Evolutionary conservation across 2,329 filamentous ascomycete genomes (phyloP).

Genomic region (Beauveria bassiana): DNA sequence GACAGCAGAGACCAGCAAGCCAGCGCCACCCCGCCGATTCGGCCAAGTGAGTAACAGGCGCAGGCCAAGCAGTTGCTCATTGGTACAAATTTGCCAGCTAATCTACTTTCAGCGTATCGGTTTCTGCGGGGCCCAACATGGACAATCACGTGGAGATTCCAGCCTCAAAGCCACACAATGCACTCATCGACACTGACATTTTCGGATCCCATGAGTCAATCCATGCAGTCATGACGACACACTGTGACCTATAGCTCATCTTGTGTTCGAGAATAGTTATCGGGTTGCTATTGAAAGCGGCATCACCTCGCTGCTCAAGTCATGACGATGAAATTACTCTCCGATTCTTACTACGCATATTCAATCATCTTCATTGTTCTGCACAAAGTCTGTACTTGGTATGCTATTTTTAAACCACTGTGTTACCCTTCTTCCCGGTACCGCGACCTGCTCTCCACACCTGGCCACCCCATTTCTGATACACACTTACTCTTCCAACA

Average conservation of each 20-base stretch:
- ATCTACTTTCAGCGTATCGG: neutral
- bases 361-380: neutral
- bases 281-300: neutral
- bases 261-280: neutral
- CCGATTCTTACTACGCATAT: neutral
- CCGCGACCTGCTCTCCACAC: too few species aligned
- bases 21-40: neutral
- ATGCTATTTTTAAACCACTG: too few species aligned
- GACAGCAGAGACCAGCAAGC: neutral
- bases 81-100: neutral
- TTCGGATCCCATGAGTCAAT: neutral
- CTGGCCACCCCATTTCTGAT: neutral
- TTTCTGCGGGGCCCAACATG: neutral
- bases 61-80: neutral
- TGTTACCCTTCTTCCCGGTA: too few species aligned
- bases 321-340: neutral
- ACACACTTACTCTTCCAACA: neutral
- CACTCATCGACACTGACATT: neutral
- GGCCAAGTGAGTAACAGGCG: neutral
- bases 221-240: neutral
- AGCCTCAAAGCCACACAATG: neutral
- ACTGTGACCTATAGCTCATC: neutral
- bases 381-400: too few species aligned
- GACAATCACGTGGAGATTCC: slow-evolving; percentile 5
- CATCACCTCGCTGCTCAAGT: neutral